Percentiles rank a stretch among this genome's conserved stretches.
These are phyloP conservation scores for Neckera pumila DNA, from an alignment of 225 moss, liverwort and hornwort genomes.

Conservation along the genomic window DNA sequence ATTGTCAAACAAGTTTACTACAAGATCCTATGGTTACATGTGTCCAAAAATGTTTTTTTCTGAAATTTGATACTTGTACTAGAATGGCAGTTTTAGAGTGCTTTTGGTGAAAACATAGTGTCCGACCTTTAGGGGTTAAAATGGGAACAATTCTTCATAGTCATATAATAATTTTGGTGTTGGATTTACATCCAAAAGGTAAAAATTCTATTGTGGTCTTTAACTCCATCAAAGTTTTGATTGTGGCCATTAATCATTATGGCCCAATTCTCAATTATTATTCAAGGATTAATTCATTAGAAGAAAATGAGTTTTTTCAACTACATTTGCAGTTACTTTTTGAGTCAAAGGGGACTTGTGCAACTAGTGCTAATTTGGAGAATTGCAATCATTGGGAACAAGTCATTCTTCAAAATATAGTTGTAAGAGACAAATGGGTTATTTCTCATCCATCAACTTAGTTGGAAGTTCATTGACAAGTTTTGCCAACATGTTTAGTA, in stretches of 20 bases:
- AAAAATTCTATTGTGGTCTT: no score
- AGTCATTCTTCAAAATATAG: rapidly evolving
- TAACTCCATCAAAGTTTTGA: no score
- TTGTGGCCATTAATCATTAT: background rate
- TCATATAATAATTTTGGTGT: no score
- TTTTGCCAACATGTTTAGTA: background rate
- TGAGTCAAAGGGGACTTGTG: rapidly evolving
- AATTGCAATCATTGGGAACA: background rate
- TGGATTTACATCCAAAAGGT: background rate
- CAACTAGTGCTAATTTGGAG: rapidly evolving
- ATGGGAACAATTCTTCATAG: rapidly evolving
- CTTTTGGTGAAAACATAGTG: no score
- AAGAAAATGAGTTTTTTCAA: background rate
- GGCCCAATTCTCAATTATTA: background rate
- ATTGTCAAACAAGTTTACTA: no score
- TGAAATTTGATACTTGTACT: no score
- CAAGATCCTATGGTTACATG: no score
- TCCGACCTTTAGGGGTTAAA: no score
- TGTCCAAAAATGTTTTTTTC: no score
- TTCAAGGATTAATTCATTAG: no score
- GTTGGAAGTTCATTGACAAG: background rate
- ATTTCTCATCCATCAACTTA: background rate
- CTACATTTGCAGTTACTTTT: no score
- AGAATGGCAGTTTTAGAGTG: no score
- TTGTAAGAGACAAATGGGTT: rapidly evolving